Percentiles rank a stretch among this genome's conserved stretches.
These are phyloP conservation scores for Ammopiptanthus mongolicus DNA, from an alignment of 306 rosid genomes.

Conservation along the genomic window DNA sequence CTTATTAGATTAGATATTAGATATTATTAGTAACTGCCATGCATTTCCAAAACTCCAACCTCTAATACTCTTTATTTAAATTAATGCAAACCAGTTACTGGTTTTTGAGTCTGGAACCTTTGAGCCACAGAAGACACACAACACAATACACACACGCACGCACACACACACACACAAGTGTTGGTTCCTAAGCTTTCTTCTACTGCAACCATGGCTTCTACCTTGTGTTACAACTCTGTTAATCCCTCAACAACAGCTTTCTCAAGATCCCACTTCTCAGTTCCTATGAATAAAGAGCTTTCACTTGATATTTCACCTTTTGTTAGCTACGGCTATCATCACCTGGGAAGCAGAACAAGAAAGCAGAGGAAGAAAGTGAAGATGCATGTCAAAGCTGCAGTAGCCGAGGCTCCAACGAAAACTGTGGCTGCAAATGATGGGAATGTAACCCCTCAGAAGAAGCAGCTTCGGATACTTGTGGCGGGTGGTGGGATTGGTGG, in stretches of 20 bases:
- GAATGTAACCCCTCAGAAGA: slow-evolving; percentile 26
- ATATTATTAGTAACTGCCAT: neutral
- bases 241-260: slow-evolving; percentile 46
- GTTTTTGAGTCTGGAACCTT: neutral
- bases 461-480: slow-evolving; percentile 49
- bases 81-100: neutral
- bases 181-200: neutral
- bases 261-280: slow-evolving; percentile 47
- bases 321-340: neutral
- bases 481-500: slow-evolving; percentile 96
- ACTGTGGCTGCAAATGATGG: neutral
- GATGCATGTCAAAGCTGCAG: slow-evolving; percentile 31
- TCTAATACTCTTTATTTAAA: neutral
- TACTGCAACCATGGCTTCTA: slow-evolving; percentile 41
- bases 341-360: slow-evolving; percentile 31
- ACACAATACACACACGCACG: too few relatives aligned
- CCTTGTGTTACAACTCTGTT: slow-evolving; percentile 44
- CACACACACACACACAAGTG: neutral
- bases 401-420: slow-evolving; percentile 35
- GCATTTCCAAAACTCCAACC: slow-evolving; percentile 4
- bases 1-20: neutral
- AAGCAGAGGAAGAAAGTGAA: slow-evolving; percentile 30
- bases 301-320: slow-evolving; percentile 38
- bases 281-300: slow-evolving; percentile 34
- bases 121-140: slow-evolving; percentile 3